Percentiles rank a stretch among this genome's conserved stretches.
These are phyloP conservation scores for Fomitopsis schrenkii DNA, from an alignment of 1,284 basidiomycete genomes.

Conservation along the genomic window DNA sequence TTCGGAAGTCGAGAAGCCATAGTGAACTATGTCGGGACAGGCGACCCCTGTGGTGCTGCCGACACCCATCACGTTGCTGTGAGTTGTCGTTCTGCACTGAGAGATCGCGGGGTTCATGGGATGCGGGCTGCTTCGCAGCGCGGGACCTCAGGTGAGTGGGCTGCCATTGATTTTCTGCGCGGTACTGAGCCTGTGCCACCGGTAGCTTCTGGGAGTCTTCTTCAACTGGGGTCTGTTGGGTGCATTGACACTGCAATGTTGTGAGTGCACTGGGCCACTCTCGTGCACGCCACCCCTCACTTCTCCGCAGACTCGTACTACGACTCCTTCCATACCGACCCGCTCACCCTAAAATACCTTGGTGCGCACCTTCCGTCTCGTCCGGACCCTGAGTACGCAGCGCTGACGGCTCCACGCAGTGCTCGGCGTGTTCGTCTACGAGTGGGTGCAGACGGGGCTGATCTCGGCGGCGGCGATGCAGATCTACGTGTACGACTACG, in stretches of 20 bases:
- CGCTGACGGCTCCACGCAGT: slow-evolving; percentile 4
- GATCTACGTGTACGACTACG: slow-evolving; percentile 14
- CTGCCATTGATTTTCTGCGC: background rate
- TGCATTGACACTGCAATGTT: slow-evolving; percentile 5
- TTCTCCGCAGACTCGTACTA: slow-evolving; percentile 8
- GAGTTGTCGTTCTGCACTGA: too few species aligned
- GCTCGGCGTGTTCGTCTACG: slow-evolving; percentile 9
- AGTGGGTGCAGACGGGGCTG: slow-evolving; percentile 13
- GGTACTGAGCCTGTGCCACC: background rate
- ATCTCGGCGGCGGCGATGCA: slow-evolving; percentile 12
- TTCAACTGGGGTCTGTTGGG: slow-evolving; percentile 13
- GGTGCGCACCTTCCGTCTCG: background rate
- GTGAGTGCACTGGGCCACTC: background rate
- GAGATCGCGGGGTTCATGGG: background rate
- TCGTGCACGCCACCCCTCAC: background rate
- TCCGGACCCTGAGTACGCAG: background rate
- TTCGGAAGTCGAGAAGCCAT: too few species aligned
- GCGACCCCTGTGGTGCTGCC: too few species aligned
- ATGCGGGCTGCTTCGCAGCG: background rate
- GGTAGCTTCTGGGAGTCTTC: slow-evolving; percentile 9
- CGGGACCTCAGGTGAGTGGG: background rate
- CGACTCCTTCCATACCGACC: slow-evolving; percentile 5
- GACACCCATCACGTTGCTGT: too few species aligned
- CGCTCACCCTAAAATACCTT: background rate
- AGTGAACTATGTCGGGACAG: too few species aligned